Evolutionary conservation across 371 early-diverging fungal genomes (phyloP), one percentile per base, ranked within the genome.

Genomic region (Haplosporangium sp.): DNA sequence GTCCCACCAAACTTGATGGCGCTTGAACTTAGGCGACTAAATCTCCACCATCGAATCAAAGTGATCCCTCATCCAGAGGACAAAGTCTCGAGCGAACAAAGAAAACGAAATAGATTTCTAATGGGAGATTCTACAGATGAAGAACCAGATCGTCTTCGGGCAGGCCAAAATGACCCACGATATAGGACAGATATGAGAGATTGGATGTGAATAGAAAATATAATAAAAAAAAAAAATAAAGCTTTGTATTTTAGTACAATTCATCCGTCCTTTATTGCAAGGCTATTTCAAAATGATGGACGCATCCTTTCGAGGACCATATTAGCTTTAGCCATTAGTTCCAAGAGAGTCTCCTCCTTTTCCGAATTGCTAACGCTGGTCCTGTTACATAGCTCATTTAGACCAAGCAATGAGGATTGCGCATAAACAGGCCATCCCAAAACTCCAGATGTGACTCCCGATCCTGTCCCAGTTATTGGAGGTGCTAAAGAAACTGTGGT

Each of bases 41-140:
- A 65, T 2, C 67, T 77, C 3, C 58, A 77, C 38, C 65, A 56
- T 17, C 65, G 73, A 20, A 77, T 77, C 63, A 65, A 69, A 39
- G 77, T 77, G 13, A 38, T 69, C 9, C 59, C 58, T 1, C 77
- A 77, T 37, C 6, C 20, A 0, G 77, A 77, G 55, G 77, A 77
- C 27, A 69, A 63, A 9, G 11, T 68, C 11, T 20, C 66, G 1
- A 7, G n/a, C 0, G 69, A 64, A 5, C 61, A 72, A 17, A 67
- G 72, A 55, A 52, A 48, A 15, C 72, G 65, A 10, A 63, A 38
- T 35, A 60, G 50, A 47, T 50, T 65, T 38, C 37, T 72, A 1
- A 27, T 68, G 8, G 64, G 68, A 0, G 72, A 65, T 0, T 77
- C 72, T 1, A 71, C 76, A 3, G 77, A 77, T 19, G 77, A 77